Base-by-base conservation (phyloP, 768 basidiomycete genomes). In the Lactifluus pinguis region DNA sequence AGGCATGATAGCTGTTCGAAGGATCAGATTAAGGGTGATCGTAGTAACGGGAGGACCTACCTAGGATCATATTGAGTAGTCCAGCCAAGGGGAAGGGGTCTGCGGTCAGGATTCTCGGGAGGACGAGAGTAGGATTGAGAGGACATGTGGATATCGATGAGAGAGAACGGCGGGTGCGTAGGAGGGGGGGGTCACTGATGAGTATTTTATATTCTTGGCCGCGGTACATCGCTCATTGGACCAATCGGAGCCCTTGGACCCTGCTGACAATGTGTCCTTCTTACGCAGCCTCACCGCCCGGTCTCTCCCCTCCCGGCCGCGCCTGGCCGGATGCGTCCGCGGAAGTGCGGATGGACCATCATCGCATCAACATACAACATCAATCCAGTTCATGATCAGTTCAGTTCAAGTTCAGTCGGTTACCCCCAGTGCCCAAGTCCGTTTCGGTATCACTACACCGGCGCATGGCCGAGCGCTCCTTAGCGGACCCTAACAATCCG, bases 41-140 rank as follows among this genome's bases (percentile, higher is more conserved):
- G 51, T 25, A 42, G 57, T 55, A 45, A 66, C 51, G 62, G 64
- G 72, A 68, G 42, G 61, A 78, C 84, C 51, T 68, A 89, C 89
- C 83, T 84, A 56, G 68, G 50, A 66, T 91, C 87, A 67, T 76
- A 90, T 66, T 87, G 85, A 17, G 79, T 72, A 17, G 81, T 74
- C 87, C 87, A 90, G 42, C 88, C 88, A 1, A 73, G 73, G 10
- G 87, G 87, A 1, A 89, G 77, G 4, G 76, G 73, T 55, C 87
- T 79, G 13, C 72, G 69, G 68, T 89, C 87, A n/a, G 79, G 79
- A 70, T 82, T 82, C 41, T 42, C 41, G 10, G 61, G 49, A 15
- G 63, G 44, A 39, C 66, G 54, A 47, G 61, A 45, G 52, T 50
- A 70, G 61, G 68, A 44, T 49, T 51, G 65, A 58, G 65, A 74